Conservation (phyloP, 73 alveolate species). For the Loxodes magnus region DNA sequence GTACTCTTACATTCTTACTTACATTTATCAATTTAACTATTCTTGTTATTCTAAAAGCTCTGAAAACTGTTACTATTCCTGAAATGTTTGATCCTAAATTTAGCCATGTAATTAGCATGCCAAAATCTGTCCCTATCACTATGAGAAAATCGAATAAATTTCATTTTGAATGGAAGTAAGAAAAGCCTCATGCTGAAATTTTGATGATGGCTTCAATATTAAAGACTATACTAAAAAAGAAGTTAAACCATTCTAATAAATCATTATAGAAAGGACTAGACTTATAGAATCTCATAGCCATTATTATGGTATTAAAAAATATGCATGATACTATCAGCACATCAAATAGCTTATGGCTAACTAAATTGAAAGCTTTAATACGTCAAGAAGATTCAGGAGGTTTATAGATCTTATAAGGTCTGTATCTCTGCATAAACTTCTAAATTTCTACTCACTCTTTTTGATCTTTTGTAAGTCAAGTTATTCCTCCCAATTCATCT, state of each 20-base stretch:
- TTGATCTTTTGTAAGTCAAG: slow-evolving; percentile 11
- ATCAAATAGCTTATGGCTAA: slow-evolving; percentile 5
- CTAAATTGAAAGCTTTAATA: background rate
- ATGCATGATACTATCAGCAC: slow-evolving; percentile 6
- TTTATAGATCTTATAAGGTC: slow-evolving; percentile 11
- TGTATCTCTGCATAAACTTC: slow-evolving; percentile 21
- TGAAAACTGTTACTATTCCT: slow-evolving; percentile 2
- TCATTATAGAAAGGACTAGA: slow-evolving; percentile 1
- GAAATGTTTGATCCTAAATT: no score
- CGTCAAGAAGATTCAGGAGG: slow-evolving; percentile 11
- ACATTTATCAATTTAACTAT: slow-evolving; percentile 8
- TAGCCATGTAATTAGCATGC: background rate
- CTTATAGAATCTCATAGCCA: slow-evolving; percentile 23
- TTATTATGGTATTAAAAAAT: slow-evolving; percentile 16
- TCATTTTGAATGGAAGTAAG: slow-evolving; percentile 19
- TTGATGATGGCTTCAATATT: slow-evolving; percentile 22
- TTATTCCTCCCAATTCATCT: slow-evolving; percentile 21
- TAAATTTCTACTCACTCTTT: slow-evolving; percentile 33
- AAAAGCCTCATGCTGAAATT: slow-evolving; percentile 8
- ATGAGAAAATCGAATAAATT: slow-evolving; percentile 12
- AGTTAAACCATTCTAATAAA: slow-evolving; percentile 14
- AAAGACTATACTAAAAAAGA: slow-evolving; percentile 16
- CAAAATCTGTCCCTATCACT: slow-evolving; percentile 3
- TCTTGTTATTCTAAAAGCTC: slow-evolving; percentile 9
- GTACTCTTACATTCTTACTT: background rate